Base-by-base conservation (phyloP, 306 rosid genomes). In the Cicer yamashitae region DNA sequence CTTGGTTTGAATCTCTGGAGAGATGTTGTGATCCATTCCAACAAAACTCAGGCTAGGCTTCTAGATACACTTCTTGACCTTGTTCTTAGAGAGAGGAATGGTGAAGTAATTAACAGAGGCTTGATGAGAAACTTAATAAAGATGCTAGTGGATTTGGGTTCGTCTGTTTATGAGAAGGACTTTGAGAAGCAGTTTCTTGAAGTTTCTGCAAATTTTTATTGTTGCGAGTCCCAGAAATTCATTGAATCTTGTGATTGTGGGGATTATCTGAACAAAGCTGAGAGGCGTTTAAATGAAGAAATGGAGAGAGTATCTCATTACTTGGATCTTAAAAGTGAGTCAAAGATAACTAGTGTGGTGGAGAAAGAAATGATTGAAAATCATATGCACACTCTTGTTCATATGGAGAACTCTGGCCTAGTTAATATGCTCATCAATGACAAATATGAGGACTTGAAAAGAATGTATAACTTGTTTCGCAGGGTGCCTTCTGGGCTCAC, bases 1-100 rank as follows among this genome's bases (percentile, higher is more conserved):
- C 88, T 87, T 76, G 90, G 90, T 44, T 76, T 84, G 83, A 87
- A 84, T 69, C 86, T 87, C 14, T 87, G 88, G 90, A 87, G 86
- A 72, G 88, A 84, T 72, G 84, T 76, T 76, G 88, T 87, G 48
- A 87, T 84, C 65, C 86, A 84, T 78, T 82, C 88, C 30, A 84
- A 82, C 79, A 79, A 84, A 79, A 84, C 84, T 40, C 88, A 76
- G 39, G 72, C 77, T 57, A 79, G 88, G 84, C 86, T 87, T 69
- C 76, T 51, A 50, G 86, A 84, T 58, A 84, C 86, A n/a, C 88
- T 87, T 87, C 86, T 87, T 8, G 86, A 82, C 47, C 86, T 87
- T 45, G 86, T 87, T 14, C 81, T 56, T 15, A 79, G 81, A 76
- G 88, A 87, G 79, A 81, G 90, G 79, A 84, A 76, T 51, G 88